phyloP scores from a whole-genome alignment of 805 yeast species.

The Sungouiella thailandica region DNA sequence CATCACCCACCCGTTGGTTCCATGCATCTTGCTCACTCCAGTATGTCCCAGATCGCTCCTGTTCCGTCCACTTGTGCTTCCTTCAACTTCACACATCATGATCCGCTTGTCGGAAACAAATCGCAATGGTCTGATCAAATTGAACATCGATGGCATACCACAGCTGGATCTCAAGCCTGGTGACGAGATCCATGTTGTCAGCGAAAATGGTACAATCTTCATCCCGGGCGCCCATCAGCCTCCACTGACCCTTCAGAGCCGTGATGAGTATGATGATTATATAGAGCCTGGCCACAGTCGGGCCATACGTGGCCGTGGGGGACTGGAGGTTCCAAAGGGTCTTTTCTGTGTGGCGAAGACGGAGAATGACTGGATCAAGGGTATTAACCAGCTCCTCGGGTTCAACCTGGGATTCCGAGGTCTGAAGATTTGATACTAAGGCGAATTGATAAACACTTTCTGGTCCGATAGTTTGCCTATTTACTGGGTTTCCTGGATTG shows the following conservation, averaged over 20 bases:
- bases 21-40: constrained; percentile 79
- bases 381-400: constrained; percentile 82
- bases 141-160: constrained; percentile 82
- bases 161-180: constrained; percentile 65
- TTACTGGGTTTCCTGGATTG: too few relatives aligned
- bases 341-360: constrained; percentile 84
- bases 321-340: constrained; percentile 38
- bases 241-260: constrained; percentile 12
- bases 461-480: too few relatives aligned
- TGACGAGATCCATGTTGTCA: constrained; percentile 71
- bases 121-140: constrained; percentile 38
- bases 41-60: constrained; percentile 88
- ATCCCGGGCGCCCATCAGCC: constrained; percentile 49
- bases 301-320: constrained; percentile 5
- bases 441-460: too few relatives aligned
- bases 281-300: constrained; percentile 16
- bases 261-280: constrained; percentile 15
- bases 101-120: constrained; percentile 52
- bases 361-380: constrained; percentile 88
- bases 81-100: constrained; percentile 69
- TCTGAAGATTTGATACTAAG: too few relatives aligned
- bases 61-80: constrained; percentile 84
- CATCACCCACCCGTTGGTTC: constrained; percentile 84
- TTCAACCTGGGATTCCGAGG: constrained; percentile 80
- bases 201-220: constrained; percentile 59